A percentile compares a stretch with the other conserved stretches of the same genome.
These are phyloP conservation scores for Phialophora tarda DNA, from an alignment of 2,329 filamentous ascomycete genomes.

Conservation along the genomic window DNA sequence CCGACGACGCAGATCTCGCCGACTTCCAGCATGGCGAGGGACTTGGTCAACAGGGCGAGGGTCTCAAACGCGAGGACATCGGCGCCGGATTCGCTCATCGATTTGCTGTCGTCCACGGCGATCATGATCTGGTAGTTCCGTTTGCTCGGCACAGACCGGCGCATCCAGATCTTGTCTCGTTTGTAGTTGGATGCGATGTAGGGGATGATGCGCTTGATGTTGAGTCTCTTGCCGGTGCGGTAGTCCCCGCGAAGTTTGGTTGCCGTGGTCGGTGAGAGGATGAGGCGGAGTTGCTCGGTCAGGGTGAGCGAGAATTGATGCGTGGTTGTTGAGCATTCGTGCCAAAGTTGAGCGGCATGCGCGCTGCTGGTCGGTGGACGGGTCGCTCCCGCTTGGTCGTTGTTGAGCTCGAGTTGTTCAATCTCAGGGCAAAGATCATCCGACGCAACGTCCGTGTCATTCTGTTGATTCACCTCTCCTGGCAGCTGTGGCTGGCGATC, in stretches of 20 bases:
- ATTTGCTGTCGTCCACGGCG: constrained; percentile 92
- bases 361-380: constrained; percentile 53
- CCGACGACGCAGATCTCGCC: constrained; percentile 91
- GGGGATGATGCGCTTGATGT: constrained; percentile 99
- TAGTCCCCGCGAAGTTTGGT: constrained; percentile 97
- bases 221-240: constrained; percentile 95
- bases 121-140: constrained; percentile 96
- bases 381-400: constrained; percentile 33
- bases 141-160: constrained; percentile 87
- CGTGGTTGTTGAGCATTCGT: constrained; percentile 80
- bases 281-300: constrained; percentile 92
- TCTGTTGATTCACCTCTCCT: constrained; percentile 38
- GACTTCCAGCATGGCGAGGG: constrained; percentile 88
- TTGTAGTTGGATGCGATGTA: constrained; percentile 99
- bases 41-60: constrained; percentile 85
- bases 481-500: constrained; percentile 46
- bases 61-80: constrained; percentile 89
- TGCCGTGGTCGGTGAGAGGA: constrained; percentile 89
- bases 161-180: constrained; percentile 99
- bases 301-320: constrained; percentile 85
- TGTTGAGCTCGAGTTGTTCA: constrained; percentile 73
- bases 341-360: constrained; percentile 78
- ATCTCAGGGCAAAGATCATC: constrained; percentile 28
- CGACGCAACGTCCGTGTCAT: constrained; percentile 56
- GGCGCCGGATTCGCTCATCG: constrained; percentile 83